Evolutionary conservation across 2,329 filamentous ascomycete genomes (phyloP).

Genomic region (Curvularia sp.): DNA sequence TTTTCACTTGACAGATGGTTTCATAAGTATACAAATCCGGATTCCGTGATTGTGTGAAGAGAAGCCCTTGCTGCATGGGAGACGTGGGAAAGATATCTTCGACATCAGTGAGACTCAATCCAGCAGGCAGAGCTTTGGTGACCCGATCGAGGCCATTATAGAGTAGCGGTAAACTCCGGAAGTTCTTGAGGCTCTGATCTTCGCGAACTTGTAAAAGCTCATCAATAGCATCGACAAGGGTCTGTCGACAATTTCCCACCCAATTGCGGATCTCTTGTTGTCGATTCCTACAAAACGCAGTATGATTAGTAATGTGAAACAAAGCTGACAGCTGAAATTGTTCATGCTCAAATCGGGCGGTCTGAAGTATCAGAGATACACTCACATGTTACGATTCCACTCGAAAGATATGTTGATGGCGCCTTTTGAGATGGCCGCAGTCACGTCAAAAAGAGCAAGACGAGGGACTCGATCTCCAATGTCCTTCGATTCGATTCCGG

Average conservation of each 20-base stretch:
- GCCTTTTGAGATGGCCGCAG: constrained; percentile 39
- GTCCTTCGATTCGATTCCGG: constrained; percentile 32
- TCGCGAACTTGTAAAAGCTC: constrained; percentile 35
- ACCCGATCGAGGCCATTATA: constrained; percentile 42
- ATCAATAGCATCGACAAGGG: constrained; percentile 42
- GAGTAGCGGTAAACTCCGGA: constrained; percentile 41
- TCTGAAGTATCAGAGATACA: background rate
- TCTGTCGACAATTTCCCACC: constrained; percentile 38
- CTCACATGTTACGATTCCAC: constrained; percentile 40
- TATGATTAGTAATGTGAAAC: background rate
- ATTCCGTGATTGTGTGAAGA: constrained; percentile 40
- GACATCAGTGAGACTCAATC: constrained; percentile 29
- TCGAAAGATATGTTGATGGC: constrained; percentile 43
- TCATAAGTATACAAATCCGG: constrained; percentile 42
- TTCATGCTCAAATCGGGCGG: too few species aligned
- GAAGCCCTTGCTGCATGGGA: constrained; percentile 43
- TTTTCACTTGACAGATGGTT: constrained; percentile 39
- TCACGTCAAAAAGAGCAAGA: constrained; percentile 43
- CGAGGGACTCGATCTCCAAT: constrained; percentile 38
- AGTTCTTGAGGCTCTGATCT: constrained; percentile 38
- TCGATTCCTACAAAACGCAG: constrained; percentile 17
- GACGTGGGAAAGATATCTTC: constrained; percentile 43
- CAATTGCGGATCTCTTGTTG: constrained; percentile 40
- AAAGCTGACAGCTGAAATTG: fast-evolving
- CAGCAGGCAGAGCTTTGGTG: constrained; percentile 27